Conservation (phyloP, 345 rosid genomes). For the Citrus australasica region DNA sequence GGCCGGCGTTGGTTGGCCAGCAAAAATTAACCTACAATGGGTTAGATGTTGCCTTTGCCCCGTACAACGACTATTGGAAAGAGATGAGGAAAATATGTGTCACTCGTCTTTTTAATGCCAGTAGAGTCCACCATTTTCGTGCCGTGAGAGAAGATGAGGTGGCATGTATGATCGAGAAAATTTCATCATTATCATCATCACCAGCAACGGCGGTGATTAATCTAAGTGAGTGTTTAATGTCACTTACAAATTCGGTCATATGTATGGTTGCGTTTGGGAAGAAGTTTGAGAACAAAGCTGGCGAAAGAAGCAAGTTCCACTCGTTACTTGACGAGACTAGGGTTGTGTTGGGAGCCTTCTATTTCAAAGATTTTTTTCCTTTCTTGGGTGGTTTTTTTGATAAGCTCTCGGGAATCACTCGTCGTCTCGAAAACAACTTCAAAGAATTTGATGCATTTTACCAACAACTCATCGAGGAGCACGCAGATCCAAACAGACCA, state of each 20-base stretch:
- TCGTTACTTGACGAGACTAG: conserved; percentile 18
- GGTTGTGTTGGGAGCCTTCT: conserved; percentile 21
- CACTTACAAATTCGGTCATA: conserved; percentile 14
- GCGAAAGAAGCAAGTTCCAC: conserved; percentile 6
- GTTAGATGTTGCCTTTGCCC: conserved; percentile 23
- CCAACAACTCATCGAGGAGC: conserved; percentile 36
- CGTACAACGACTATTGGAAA: conserved; percentile 20
- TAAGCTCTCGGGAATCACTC: conserved; percentile 20
- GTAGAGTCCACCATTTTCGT: conserved; percentile 12
- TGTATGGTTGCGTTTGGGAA: conserved; percentile 28
- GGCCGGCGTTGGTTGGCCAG: background rate
- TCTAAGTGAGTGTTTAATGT: conserved; percentile 6
- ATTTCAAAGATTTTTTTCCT: conserved; percentile 26
- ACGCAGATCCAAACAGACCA: conserved; percentile 20
- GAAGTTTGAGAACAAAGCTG: conserved; percentile 13
- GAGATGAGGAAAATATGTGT: conserved; percentile 26
- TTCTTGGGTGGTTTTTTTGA: conserved; percentile 20
- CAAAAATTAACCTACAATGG: too few relatives aligned
- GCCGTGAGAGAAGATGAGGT: conserved; percentile 26
- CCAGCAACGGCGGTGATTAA: background rate
- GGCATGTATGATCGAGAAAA: conserved; percentile 15
- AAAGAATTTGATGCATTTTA: conserved; percentile 33
- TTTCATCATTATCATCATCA: background rate
- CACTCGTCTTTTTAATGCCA: conserved; percentile 23
- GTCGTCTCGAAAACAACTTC: conserved; percentile 20